A percentile compares a stretch with the other conserved stretches of the same genome.
These are phyloP conservation scores for Calonectria pseudoturangicola DNA, from an alignment of 2,329 filamentous ascomycete genomes.

Conservation along the genomic window DNA sequence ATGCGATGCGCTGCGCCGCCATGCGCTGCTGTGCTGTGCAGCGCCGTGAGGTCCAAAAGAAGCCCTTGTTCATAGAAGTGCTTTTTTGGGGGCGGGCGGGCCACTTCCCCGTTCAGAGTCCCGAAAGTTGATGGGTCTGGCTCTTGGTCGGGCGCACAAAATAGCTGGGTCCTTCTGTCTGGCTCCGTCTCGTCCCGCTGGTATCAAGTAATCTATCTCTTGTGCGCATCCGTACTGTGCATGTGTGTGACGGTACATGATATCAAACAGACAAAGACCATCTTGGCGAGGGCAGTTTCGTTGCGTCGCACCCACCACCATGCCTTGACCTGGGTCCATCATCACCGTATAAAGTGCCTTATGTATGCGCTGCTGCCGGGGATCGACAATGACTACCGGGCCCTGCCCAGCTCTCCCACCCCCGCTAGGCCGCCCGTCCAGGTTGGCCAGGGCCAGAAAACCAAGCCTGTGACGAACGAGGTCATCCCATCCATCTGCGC, in stretches of 20 bases:
- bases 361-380: constrained; percentile 42
- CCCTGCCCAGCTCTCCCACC: constrained; percentile 33
- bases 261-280: constrained; percentile 16
- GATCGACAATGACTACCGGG: constrained; percentile 45
- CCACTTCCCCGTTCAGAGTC: constrained; percentile 30
- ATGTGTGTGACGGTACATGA: constrained; percentile 25
- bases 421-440: constrained; percentile 31
- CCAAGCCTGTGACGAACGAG: constrained; percentile 37
- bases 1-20: not conserved
- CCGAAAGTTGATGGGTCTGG: constrained; percentile 25
- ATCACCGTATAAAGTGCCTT: constrained; percentile 38
- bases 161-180: constrained; percentile 26
- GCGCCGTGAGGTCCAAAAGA: constrained; percentile 14
- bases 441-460: constrained; percentile 31
- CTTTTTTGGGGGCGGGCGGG: constrained; percentile 30
- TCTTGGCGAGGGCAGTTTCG: constrained; percentile 26
- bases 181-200: constrained; percentile 17
- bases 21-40: constrained; percentile 16
- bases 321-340: constrained; percentile 37
- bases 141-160: constrained; percentile 28
- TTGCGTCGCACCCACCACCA: constrained; percentile 34
- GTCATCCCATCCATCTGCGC: constrained; percentile 34
- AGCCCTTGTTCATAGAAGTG: constrained; percentile 27
- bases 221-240: constrained; percentile 22
- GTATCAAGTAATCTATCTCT: constrained; percentile 25